Evolutionary conservation across 1,139 yeast genomes (phyloP).

Genomic region (Suhomyces yuchorum): DNA sequence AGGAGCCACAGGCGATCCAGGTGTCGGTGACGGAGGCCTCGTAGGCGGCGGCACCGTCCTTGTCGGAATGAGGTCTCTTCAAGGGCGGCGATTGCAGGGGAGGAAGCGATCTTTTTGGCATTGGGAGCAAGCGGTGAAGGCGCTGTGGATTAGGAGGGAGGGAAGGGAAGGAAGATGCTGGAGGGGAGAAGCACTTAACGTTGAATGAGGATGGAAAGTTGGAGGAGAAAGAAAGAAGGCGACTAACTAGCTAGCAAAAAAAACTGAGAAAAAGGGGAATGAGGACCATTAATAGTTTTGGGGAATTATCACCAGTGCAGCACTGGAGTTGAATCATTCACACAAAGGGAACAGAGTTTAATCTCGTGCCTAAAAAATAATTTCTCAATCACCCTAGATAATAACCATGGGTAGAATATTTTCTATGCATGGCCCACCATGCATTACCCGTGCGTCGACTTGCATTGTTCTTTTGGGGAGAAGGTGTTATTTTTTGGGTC

Average conservation of each 20-base stretch:
- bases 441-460: conserved; percentile 1
- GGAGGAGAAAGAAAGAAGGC: not conserved
- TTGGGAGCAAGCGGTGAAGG: conserved; percentile 4
- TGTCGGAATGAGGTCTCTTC: conserved; percentile 11
- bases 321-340: conserved; percentile 6
- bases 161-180: not conserved
- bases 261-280: conserved; percentile 5
- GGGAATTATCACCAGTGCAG: conserved; percentile 8
- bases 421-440: conserved; percentile 1
- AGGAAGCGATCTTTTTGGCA: conserved; percentile 15
- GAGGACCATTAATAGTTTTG: conserved; percentile 9
- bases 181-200: not conserved
- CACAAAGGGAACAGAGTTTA: conserved; percentile 11
- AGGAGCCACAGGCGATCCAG: conserved; percentile 54
- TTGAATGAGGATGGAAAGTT: not conserved
- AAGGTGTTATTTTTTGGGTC: conserved; percentile 2
- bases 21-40: conserved; percentile 38
- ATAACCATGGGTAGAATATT: not conserved
- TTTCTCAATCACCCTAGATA: conserved; percentile 1
- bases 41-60: conserved; percentile 17
- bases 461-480: conserved; percentile 2
- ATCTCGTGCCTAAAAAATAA: conserved; percentile 6
- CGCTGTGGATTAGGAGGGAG: not conserved
- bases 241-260: conserved; percentile 1
- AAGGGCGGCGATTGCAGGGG: conserved; percentile 14